Conservation (phyloP, 495 filamentous ascomycete species). For the Penicillium silybi region DNA sequence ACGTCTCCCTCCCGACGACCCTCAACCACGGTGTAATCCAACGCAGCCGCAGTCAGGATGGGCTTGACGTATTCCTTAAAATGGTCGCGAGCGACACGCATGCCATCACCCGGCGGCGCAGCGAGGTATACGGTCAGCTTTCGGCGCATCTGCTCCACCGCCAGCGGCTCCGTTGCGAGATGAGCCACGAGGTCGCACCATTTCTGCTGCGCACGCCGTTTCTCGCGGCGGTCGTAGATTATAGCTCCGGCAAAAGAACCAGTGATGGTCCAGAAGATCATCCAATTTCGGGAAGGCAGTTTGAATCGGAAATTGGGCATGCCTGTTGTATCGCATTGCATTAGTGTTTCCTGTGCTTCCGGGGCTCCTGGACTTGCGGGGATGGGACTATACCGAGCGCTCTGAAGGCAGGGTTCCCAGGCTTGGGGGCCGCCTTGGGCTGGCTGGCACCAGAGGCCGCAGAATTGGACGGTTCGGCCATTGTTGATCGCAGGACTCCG, state of each 20-base stretch:
- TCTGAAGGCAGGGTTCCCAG: conserved; percentile 63
- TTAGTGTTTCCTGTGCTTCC: conserved; percentile 8
- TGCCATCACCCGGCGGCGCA: conserved; percentile 78
- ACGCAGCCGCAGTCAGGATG: conserved; percentile 77
- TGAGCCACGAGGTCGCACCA: conserved; percentile 89
- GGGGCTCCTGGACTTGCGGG: not conserved
- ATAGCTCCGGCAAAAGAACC: conserved; percentile 72
- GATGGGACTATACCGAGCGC: conserved; percentile 59
- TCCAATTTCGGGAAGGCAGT: conserved; percentile 95
- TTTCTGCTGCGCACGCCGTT: conserved; percentile 73
- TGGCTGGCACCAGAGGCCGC: conserved; percentile 27
- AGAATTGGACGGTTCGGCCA: conserved; percentile 37
- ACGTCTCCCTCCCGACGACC: conserved; percentile 86
- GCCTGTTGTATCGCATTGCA: conserved; percentile 32
- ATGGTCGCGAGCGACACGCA: conserved; percentile 80
- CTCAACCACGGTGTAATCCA: conserved; percentile 95
- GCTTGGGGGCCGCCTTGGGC: conserved; percentile 41
- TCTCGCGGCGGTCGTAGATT: conserved; percentile 87
- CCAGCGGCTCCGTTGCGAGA: conserved; percentile 71
- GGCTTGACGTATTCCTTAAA: conserved; percentile 96
- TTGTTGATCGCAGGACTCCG: conserved; percentile 6
- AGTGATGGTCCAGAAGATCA: conserved; percentile 83
- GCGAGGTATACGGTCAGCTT: conserved; percentile 84
- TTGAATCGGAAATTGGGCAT: conserved; percentile 75
- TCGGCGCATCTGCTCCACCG: conserved; percentile 67